Base-by-base conservation (phyloP, 2,329 filamentous ascomycete genomes). In the Neonectria neomacrospora region DNA sequence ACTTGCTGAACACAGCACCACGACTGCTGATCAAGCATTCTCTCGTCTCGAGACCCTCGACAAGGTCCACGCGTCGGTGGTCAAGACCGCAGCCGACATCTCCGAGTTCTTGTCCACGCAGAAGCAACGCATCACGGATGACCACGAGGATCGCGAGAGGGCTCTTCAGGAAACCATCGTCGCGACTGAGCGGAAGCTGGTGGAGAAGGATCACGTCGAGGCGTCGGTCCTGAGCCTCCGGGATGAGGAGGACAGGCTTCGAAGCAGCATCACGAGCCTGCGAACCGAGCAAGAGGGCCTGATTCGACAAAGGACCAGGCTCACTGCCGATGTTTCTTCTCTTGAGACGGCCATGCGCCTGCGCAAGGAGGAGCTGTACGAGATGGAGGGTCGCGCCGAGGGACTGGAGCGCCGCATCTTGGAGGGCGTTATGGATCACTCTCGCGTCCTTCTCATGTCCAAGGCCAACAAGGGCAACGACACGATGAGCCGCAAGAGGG, bases 401-500 rank as follows among this genome's bases (percentile, higher is more conserved):
- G 88, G 89, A 3, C 84, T 99, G 23, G 96, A 99, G 80, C 91
- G 94, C 55, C 90, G 96, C 26, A 97, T 99, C 70, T 82, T 99
- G 32, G 95, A 98, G 69, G 94, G 95, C 26, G 93, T 98, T 66
- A 96, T 99, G 81, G 94, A 98, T 72, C 95, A 98, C 76, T 97
- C 95, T 20, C 91, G 95, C 7, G 90, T 95, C 26, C 85, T 97
- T n/a, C 86, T 98, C 61, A 91, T 96, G 82, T 83, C 88, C 69
- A 90, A 92, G 80, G 81, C 86, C 3, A 81, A 77, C 69, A 83
- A 82, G 71, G 79, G 79, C 11, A 79, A 82, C 11, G 86, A 88
- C 56, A 79, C 82, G 64, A 88, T 88, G 86, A 87, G 80, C 75
- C 84, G 86, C 54, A 88, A 88, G 78, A 82, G 86, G 8, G 78